Evolutionary conservation across 2,329 filamentous ascomycete genomes (phyloP), one percentile per base, ranked within the genome.

Genomic region (Fusarium sp.): DNA sequence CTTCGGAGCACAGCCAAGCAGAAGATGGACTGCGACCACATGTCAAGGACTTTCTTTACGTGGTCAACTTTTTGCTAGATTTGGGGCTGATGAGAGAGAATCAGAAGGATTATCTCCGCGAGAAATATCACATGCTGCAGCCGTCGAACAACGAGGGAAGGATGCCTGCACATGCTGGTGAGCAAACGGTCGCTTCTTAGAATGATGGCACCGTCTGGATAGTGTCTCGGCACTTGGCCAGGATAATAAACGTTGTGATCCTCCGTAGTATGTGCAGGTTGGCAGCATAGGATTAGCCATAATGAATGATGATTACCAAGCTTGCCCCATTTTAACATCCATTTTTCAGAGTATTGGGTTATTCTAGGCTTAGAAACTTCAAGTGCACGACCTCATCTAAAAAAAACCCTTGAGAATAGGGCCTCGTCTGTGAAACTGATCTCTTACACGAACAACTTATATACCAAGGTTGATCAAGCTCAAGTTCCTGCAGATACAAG

Each of bases 21-120:
- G 78, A 84, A 8, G 82, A 85, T 42, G 86, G 87, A 35, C 85
- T 84, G 5, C 80, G 82, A 10, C 81, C 84, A 7, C 81, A 86
- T 22, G 85, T 89, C 50, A 84, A 88, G 60, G 88, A 90, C 70
- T 87, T 89, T 66, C 75, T 87, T 13, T 88, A 86, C 55, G 79
- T 89, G 59, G 85, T 87, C 39, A 81, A 82, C 38, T 87, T 88
- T 57, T 76, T 89, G 9, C 83, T 88, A 31, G 81, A 83, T 5
- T 85, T 88, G 60, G 84, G 86, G 13, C 80, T 85, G 24, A 82
- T 87, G 35, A 83, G 86, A 66, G 80, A 81, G 35, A 82, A 85
- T 44, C 83, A 86, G 50, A 82, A 83, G 45, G 81, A 83, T 36
- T 83, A 82, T 57, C 50, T 83, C n/a, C 73, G 79, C 20, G 81